Evolutionary conservation across 1,284 basidiomycete genomes (phyloP).

Genomic region (Fomitopsis betulina): DNA sequence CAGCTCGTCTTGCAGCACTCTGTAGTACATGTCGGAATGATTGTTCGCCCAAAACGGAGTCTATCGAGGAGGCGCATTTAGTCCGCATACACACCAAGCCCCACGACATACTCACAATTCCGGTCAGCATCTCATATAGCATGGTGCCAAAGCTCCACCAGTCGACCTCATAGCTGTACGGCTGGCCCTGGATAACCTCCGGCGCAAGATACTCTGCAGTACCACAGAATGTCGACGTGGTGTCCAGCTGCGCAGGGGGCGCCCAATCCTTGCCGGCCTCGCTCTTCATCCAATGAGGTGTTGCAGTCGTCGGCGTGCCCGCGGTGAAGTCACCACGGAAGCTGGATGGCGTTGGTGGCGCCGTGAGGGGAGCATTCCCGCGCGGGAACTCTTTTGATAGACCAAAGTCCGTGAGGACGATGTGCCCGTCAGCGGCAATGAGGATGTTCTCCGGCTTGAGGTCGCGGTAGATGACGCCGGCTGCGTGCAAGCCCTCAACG

Average conservation of each 20-base stretch:
- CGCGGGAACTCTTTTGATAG: slow-evolving; percentile 84
- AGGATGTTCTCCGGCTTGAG: slow-evolving; percentile 95
- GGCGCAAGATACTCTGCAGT: slow-evolving; percentile 94
- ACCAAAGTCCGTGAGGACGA: slow-evolving; percentile 95
- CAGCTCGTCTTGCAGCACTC: slow-evolving; percentile 84
- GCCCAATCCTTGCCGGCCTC: slow-evolving; percentile 56
- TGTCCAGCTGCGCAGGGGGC: slow-evolving; percentile 48
- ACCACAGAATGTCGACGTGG: slow-evolving; percentile 83
- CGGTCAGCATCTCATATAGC: slow-evolving; percentile 92
- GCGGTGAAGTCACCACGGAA: slow-evolving; percentile 47
- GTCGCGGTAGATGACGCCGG: slow-evolving; percentile 86
- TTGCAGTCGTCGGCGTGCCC: slow-evolving; percentile 39
- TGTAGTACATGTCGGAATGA: slow-evolving; percentile 92
- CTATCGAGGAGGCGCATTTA: slow-evolving; percentile 35
- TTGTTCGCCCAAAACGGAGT: slow-evolving; percentile 94
- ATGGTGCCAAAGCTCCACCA: slow-evolving; percentile 99
- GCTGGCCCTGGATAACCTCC: slow-evolving; percentile 87
- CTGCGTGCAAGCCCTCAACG: slow-evolving; percentile 84
- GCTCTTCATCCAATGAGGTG: slow-evolving; percentile 70
- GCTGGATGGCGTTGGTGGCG: slow-evolving; percentile 54
- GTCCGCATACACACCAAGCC: slow-evolving; percentile 12
- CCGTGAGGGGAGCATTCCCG: slow-evolving; percentile 38
- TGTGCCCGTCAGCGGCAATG: slow-evolving; percentile 90
- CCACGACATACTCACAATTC: slow-evolving; percentile 59
- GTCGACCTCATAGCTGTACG: slow-evolving; percentile 93